Evolutionary conservation across 176 grass and related monocot species (phyloP), one percentile per base, ranked within the genome.

Genomic region (Chloris gayana): DNA sequence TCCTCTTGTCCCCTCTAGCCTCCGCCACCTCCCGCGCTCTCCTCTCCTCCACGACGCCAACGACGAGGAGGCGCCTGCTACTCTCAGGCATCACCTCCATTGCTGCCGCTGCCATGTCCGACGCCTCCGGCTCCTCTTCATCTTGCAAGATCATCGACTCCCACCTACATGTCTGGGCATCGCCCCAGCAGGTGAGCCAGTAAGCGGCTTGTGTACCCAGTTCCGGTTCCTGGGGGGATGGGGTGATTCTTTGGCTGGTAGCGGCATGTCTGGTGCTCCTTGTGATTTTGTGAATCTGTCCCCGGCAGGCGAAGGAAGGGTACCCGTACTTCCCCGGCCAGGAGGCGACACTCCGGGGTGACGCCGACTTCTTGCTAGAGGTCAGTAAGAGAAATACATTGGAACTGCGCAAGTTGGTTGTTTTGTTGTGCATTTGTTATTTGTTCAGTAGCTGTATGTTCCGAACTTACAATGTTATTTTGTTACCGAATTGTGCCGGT

Each of bases 101-200:
- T 31, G 70, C 80, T 67, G 82, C 86, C 58, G 72, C 88, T 73
- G 82, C 83, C 44, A 42, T 51, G 59, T 61, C 73, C 21, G 66
- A 45, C 59, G 21, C 69, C 45, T 64, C 78, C 49, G 39, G 70
- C 80, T 38, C 69, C 26, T 33, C 81, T 64, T 46, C 82, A 77
- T 45, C 84, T 13, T 85, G 54, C 66, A 94, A 94, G 79, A 80
- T 94, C 69, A 64, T 92, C 53, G 94, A 97, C 74, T 92, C 91
- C 34, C 94, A 97, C 80, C 91, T 92, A 85, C 94, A 97, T 77
- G 89, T 97, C 62, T 94, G 94, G 91, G 94, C 94, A 62, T 86
- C 94, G 35, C 87, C 87, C 22, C 65, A 79, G 60, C 84, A 97
- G 91, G 91, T 97, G 70, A 27, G 25, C 59, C 5, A 5, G 9